phyloP scores from a whole-genome alignment of 2,329 filamentous ascomycete species.

The Exserohilum turcica region DNA sequence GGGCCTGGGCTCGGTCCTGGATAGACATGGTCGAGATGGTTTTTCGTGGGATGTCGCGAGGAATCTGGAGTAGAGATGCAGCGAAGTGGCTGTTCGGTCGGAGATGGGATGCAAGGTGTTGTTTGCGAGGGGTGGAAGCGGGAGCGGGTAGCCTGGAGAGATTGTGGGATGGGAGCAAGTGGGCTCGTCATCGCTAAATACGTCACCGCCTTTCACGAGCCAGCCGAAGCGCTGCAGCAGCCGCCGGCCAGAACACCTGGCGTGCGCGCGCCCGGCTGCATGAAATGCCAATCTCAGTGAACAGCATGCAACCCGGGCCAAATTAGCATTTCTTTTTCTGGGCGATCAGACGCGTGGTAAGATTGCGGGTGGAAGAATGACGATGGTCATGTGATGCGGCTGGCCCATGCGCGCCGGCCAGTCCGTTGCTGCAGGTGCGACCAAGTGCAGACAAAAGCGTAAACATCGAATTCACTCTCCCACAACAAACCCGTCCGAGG shows the following conservation, averaged over 20 bases:
- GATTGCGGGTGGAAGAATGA: conserved; percentile 12
- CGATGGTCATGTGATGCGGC: conserved; percentile 16
- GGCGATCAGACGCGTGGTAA: conserved; percentile 9
- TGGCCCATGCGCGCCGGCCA: conserved; percentile 18
- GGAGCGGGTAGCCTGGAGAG: conserved; percentile 23
- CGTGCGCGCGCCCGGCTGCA: conserved; percentile 9
- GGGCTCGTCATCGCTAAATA: conserved; percentile 45
- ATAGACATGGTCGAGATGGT: conserved; percentile 65
- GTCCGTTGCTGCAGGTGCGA: conserved; percentile 28
- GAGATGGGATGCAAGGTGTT: conserved; percentile 20
- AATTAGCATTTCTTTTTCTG: conserved; percentile 2
- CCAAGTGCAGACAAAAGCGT: conserved; percentile 25
- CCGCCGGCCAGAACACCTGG: conserved; percentile 4
- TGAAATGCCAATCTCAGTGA: neutral
- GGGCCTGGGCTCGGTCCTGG: conserved; percentile 77
- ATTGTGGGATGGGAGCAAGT: conserved; percentile 37
- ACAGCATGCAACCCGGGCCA: neutral
- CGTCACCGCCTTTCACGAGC: conserved; percentile 44
- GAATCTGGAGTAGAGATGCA: conserved; percentile 4
- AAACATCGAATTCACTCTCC: conserved; percentile 25
- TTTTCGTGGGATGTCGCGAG: conserved; percentile 8
- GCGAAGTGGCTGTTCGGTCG: conserved; percentile 9
- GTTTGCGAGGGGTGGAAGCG: conserved; percentile 18
- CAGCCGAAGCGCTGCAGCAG: conserved; percentile 21
- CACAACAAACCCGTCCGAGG: conserved; percentile 34